Evolutionary conservation across 768 basidiomycete genomes (phyloP), one percentile per base, ranked within the genome.

Genomic region (Boletus speciosus): DNA sequence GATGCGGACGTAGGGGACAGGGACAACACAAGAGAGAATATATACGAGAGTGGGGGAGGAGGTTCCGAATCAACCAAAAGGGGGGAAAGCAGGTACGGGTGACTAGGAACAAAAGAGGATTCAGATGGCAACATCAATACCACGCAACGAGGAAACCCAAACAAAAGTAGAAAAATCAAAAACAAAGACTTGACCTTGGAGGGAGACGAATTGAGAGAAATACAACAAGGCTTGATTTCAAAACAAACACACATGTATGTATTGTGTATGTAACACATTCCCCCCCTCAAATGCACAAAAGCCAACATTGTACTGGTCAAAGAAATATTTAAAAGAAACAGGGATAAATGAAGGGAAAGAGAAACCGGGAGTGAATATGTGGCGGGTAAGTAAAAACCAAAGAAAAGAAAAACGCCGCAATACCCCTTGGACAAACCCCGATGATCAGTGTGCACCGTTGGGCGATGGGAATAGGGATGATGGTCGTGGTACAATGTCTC

Each of bases 401-500:
- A 23, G 7, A 29, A 9, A 27, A 14, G 34, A 45, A 34, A 14
- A 29, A 44, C 39, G 35, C 43, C 55, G 15, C 27, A 7, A 49
- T 54, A 49, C 54, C 63, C 54, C 37, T 39, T 47, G 38, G 32
- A 41, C 31, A 41, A 32, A 21, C 40, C 37, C 38, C 34, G n/a
- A 34, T 48, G 55, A 32, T 62, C 56, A 67, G 55, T 68, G 69
- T 55, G 66, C 62, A 51, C 74, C 72, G 34, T 74, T 74, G 49
- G 73, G 69, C 47, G 70, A 68, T 21, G 71, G 67, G 60, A 78
- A 76, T 25, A 73, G 64, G 9, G 72, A 71, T n/a, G 71, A 67
- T 4, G 76, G 69, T 34, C 72, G 74, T 31, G 66, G 63, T 23
- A 61, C 64, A 47, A 54, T 61, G 16, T 80, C 84, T 67, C 82